Conservation (phyloP, 2,329 filamentous ascomycete species). For the Cladophialophora psammophila region DNA sequence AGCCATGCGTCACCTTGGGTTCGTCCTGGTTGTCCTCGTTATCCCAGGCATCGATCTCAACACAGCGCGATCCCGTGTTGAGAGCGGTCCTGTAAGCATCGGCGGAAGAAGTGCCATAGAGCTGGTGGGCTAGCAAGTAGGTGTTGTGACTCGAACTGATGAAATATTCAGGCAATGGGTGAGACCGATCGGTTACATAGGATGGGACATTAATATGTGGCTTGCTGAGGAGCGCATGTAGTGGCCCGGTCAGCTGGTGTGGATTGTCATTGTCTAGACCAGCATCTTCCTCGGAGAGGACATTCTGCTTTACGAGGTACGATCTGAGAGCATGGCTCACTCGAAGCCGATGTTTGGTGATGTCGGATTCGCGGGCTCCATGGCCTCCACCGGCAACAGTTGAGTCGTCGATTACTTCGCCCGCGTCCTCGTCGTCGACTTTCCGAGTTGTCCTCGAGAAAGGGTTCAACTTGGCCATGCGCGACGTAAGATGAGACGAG, state of each 20-base stretch:
- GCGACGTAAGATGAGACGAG: constrained; percentile 25
- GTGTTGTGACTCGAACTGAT: constrained; percentile 41
- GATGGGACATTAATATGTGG: constrained; percentile 37
- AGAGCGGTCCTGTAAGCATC: constrained; percentile 37
- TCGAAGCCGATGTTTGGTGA: constrained; percentile 36
- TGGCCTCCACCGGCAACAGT: constrained; percentile 39
- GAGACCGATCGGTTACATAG: constrained; percentile 35
- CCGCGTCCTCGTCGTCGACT: constrained; percentile 37
- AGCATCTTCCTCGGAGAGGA: constrained; percentile 35
- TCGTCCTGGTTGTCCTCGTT: constrained; percentile 35
- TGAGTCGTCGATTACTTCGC: constrained; percentile 34
- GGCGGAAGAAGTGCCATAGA: constrained; percentile 38
- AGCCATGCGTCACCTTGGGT: constrained; percentile 41
- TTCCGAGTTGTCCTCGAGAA: constrained; percentile 32
- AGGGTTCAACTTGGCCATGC: constrained; percentile 36
- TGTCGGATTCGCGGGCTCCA: constrained; percentile 27
- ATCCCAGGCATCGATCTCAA: constrained; percentile 42
- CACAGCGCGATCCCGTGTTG: constrained; percentile 37
- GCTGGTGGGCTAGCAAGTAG: constrained; percentile 38
- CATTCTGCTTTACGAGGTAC: constrained; percentile 34
- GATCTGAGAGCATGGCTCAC: constrained; percentile 35
- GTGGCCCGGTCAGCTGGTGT: constrained; percentile 22
- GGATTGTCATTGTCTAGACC: constrained; percentile 30
- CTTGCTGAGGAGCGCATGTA: constrained; percentile 34
- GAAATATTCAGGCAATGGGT: constrained; percentile 40